Conservation (phyloP, 495 filamentous ascomycete species). For the Penicillium macrosclerotiorum region DNA sequence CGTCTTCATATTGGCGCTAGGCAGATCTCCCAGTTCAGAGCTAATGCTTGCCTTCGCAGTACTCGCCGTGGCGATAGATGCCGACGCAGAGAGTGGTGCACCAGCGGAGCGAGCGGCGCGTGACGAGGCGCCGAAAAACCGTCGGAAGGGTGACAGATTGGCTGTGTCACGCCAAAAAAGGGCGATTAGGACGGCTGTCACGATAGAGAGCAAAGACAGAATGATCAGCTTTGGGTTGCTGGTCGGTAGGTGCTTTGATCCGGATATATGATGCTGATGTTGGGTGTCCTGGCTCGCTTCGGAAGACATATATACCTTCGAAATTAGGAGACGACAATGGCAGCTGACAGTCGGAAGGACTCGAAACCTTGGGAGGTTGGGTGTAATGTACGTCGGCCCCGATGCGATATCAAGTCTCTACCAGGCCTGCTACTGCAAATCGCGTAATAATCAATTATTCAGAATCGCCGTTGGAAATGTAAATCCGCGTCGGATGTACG, state of each 20-base stretch:
- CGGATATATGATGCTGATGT: background rate
- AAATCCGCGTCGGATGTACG: conserved; percentile 6
- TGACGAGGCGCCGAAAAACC: conserved; percentile 22
- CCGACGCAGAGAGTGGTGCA: conserved; percentile 1
- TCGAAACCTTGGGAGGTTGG: too few species aligned
- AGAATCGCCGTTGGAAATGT: conserved; percentile 1
- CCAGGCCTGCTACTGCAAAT: background rate
- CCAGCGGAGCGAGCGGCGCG: conserved; percentile 6
- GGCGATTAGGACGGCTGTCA: conserved; percentile 17
- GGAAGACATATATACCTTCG: conserved; percentile 23
- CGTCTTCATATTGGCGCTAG: conserved; percentile 32
- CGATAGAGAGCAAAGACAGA: conserved; percentile 12
- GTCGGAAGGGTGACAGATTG: conserved; percentile 34
- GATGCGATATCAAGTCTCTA: too few species aligned
- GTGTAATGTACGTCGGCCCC: too few species aligned
- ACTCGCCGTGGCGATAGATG: conserved; percentile 2
- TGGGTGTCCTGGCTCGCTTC: conserved; percentile 10
- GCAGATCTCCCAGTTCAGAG: background rate
- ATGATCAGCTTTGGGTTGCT: conserved; percentile 7
- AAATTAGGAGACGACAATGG: background rate
- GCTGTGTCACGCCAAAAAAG: conserved; percentile 18
- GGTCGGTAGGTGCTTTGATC: background rate
- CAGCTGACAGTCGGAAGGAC: too few species aligned
- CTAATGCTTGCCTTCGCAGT: background rate
- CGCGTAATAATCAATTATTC: background rate